Evolutionary conservation across 2,329 filamentous ascomycete species (phyloP).

Genomic region (Cladobotryum protrusum): DNA sequence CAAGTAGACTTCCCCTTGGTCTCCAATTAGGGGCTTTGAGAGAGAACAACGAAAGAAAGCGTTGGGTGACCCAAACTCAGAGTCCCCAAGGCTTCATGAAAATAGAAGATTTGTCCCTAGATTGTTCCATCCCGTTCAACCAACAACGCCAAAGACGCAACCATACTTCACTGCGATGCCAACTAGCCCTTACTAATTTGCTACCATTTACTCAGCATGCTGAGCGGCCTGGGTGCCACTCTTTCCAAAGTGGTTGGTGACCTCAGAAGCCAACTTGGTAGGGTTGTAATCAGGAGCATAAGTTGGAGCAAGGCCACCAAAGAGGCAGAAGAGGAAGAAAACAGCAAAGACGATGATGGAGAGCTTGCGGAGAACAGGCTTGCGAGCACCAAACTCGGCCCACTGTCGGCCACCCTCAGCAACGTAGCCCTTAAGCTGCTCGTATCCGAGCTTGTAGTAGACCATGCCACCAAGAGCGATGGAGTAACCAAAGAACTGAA

Average conservation of each 20-base stretch:
- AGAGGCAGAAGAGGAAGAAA: conserved; percentile 61
- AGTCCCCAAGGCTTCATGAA: conserved; percentile 17
- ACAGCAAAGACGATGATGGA: conserved; percentile 60
- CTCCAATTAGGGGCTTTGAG: conserved; percentile 23
- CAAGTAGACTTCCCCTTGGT: conserved; percentile 22
- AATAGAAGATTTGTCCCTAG: conserved; percentile 18
- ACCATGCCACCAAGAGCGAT: conserved; percentile 70
- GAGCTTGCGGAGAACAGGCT: conserved; percentile 72
- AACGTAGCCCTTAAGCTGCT: conserved; percentile 76
- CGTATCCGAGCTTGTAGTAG: conserved; percentile 80
- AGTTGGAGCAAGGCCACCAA: conserved; percentile 59
- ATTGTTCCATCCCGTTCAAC: conserved; percentile 26
- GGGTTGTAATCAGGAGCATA: conserved; percentile 52
- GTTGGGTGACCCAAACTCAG: conserved; percentile 17
- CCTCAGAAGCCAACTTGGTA: conserved; percentile 41
- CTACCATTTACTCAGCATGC: conserved; percentile 6
- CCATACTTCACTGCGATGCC: conserved; percentile 8
- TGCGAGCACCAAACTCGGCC: conserved; percentile 76
- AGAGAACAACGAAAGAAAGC: conserved; percentile 20
- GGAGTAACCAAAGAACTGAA: conserved; percentile 79
- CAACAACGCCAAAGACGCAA: conserved; percentile 16
- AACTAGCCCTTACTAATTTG: conserved; percentile 1
- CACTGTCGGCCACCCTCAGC: conserved; percentile 68
- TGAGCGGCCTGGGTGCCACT: conserved; percentile 11
- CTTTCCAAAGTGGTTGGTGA: conserved; percentile 45